Base-by-base conservation (phyloP, 2,329 filamentous ascomycete species). In the Diaporthe ilicicola region DNA sequence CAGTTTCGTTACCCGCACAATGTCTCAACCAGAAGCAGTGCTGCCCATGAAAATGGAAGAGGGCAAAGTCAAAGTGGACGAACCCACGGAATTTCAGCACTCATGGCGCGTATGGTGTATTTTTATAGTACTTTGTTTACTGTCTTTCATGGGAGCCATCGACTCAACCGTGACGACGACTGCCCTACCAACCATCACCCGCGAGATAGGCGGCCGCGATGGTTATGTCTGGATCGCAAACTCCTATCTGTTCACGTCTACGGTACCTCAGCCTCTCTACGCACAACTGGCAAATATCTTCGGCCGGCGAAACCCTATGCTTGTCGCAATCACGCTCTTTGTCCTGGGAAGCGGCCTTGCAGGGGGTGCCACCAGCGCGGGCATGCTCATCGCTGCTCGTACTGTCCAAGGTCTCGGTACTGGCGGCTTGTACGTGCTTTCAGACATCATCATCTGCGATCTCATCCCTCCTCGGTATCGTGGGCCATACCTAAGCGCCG, bases 261-360 rank as follows among this genome's bases (percentile, higher is more conserved):
- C 42, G 6, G 61, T 50, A 17, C 12, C 34, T 5, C 61, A 65
- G 44, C 61, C 61, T 3, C 27, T 65, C 4, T 15, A 29, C 19
- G 53, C 9, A 4, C 53, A 56, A 34, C 27, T 56, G 22, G 53
- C 53, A 8, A 34, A 65, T 37, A 27, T 48, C 27, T 34, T 65
- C 9, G 61, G 61, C 19, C 61, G 61, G 10, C 44, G 44, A n/a
- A 2, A 32, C 17, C 42, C 44, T 19, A 50, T 34, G 17, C 32
- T 65, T 6, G 4, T 65, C 2, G 42, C 44, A 13, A 37, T 84
- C 3, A 75, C 74, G 22, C 71, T 84, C 10, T 87, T 87, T 72
- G 77, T 78, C 2, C 71, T 86, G 2, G 85, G 85, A 0, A 85
- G 83, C 70, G 82, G 78, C 0, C 77, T 87, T 7, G 79, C 77